These are phyloP conservation scores for Phoenix dactylifera DNA, from an alignment of 176 grass and related monocot genomes.

Conservation along the genomic window DNA sequence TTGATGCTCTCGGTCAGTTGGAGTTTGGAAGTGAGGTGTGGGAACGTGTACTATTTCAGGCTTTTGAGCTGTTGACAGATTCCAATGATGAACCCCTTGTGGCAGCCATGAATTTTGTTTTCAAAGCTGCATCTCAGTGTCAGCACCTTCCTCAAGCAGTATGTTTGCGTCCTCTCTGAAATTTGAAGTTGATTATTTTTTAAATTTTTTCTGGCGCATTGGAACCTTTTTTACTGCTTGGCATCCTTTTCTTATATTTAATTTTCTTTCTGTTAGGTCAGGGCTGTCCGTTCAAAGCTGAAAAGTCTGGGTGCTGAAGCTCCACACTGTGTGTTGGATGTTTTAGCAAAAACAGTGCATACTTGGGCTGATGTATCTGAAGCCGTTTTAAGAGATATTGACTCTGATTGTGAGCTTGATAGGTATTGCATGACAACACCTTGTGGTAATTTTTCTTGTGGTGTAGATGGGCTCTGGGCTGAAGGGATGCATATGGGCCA, in stretches of 20 bases:
- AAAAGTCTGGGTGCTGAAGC: constrained; percentile 70
- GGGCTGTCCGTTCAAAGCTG: constrained; percentile 56
- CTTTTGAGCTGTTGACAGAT: constrained; percentile 53
- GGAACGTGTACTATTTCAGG: constrained; percentile 54
- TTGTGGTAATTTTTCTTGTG: constrained; percentile 28
- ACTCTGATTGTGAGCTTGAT: constrained; percentile 68
- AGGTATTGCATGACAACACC: constrained; percentile 22
- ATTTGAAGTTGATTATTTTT: neutral
- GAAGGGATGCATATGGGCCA: constrained; percentile 61
- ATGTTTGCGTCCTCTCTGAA: constrained; percentile 29
- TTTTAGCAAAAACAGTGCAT: constrained; percentile 69
- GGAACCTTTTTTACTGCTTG: neutral
- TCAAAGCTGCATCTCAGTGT: constrained; percentile 66
- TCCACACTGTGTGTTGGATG: constrained; percentile 65
- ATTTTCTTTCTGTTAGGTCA: constrained; percentile 30
- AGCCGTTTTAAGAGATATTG: constrained; percentile 69
- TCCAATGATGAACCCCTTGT: constrained; percentile 61
- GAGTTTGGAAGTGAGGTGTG: constrained; percentile 55
- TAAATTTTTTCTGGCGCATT: neutral
- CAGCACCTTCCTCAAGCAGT: constrained; percentile 68
- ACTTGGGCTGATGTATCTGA: constrained; percentile 64
- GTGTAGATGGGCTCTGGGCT: constrained; percentile 39
- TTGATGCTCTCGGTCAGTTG: constrained; percentile 60
- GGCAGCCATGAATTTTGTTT: constrained; percentile 55
- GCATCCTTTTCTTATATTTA: no score